Percentiles rank a stretch among this genome's conserved stretches.
Evolutionary conservation across 345 rosid species (phyloP).

Genomic region (Salix suchowensis): DNA sequence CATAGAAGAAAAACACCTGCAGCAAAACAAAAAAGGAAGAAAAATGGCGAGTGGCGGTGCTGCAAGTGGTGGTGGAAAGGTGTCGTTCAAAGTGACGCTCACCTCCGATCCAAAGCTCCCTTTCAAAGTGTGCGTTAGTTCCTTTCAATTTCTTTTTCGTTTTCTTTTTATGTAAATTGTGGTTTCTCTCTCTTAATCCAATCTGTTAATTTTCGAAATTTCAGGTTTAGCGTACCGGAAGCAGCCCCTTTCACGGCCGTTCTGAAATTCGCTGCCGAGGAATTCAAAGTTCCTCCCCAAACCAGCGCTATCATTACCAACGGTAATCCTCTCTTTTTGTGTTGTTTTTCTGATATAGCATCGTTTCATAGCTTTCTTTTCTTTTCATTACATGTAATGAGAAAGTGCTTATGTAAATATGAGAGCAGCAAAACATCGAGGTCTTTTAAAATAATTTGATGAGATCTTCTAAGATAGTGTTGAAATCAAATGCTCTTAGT

Average conservation of each 20-base stretch:
- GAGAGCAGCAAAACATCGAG: not conserved
- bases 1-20: not conserved
- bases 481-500: not conserved
- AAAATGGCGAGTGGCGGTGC: constrained; percentile 48
- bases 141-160: not conserved
- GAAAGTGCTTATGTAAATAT: not conserved
- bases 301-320: constrained; percentile 99
- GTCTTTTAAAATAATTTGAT: not conserved
- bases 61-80: constrained; percentile 61
- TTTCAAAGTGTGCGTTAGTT: constrained; percentile 73
- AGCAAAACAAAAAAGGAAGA: not conserved
- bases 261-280: constrained; percentile 89
- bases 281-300: constrained; percentile 96
- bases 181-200: not conserved
- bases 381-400: not conserved
- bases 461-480: not conserved
- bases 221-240: constrained; percentile 94
- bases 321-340: constrained; percentile 36
- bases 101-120: constrained; percentile 99
- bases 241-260: constrained; percentile 98
- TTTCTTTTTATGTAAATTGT: not conserved
- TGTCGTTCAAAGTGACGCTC: constrained; percentile 89
- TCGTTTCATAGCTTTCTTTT: not conserved
- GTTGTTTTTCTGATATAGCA: not conserved
- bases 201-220: not conserved